Evolutionary conservation across 306 rosid genomes (phyloP).

Genomic region (Ormosia semicastrata): DNA sequence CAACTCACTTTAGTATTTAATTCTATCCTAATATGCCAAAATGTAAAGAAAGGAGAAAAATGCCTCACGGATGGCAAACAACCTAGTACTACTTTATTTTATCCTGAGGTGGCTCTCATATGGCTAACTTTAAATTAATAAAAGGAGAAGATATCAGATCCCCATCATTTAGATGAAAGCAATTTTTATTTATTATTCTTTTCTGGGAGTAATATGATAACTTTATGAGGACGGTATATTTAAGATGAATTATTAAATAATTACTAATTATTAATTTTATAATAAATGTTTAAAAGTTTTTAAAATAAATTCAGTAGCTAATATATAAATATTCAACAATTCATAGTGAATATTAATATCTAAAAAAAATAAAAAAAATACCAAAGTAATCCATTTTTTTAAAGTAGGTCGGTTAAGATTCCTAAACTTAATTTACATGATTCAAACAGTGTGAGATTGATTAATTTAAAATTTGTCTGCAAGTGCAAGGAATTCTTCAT

Average conservation of each 20-base stretch:
- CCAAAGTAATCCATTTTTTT: too few relatives aligned
- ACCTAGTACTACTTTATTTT: conserved; percentile 73
- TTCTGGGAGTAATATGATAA: neutral
- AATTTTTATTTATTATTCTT: neutral
- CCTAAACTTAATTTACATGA: neutral
- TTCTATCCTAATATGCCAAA: neutral
- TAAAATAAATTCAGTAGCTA: neutral
- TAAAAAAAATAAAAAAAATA: too few relatives aligned
- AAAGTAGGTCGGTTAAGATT: neutral
- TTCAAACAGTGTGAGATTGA: neutral
- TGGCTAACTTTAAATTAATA: conserved; percentile 16
- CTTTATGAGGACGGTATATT: neutral
- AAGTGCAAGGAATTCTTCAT: neutral
- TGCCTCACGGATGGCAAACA: conserved; percentile 61
- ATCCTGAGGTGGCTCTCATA: conserved; percentile 22
- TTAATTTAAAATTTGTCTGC: neutral
- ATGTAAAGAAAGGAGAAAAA: conserved; percentile 22
- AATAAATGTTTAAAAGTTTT: neutral
- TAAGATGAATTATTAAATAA: neutral
- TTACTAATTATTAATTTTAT: neutral
- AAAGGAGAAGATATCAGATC: neutral
- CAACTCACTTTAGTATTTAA: conserved; percentile 12
- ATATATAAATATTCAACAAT: neutral
- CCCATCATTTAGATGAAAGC: neutral
- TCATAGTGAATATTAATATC: too few relatives aligned